A percentile compares a stretch with the other conserved stretches of the same genome.
Conservation (phyloP, 768 basidiomycete genomes). For the Antrodiella citrinella region DNA sequence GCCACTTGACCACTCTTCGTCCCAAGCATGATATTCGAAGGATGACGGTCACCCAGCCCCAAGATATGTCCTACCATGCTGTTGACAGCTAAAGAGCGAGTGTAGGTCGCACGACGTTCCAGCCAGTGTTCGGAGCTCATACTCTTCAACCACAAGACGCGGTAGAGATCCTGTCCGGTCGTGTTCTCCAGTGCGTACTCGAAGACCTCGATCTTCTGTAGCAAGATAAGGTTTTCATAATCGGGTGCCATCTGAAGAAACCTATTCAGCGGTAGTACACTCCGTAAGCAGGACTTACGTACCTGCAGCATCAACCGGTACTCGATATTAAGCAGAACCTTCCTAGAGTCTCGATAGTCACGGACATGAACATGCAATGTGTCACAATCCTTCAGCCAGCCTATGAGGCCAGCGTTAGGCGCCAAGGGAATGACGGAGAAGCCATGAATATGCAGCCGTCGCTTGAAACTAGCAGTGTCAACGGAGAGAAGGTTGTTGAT, state of each 20-base stretch:
- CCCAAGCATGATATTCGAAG: constrained; percentile 89
- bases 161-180: constrained; percentile 94
- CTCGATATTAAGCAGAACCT: constrained; percentile 95
- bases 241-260: constrained; percentile 99
- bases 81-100: constrained; percentile 89
- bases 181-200: constrained; percentile 98
- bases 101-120: constrained; percentile 92
- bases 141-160: constrained; percentile 95
- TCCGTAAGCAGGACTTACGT: too few relatives aligned
- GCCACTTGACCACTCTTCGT: constrained; percentile 90
- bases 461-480: constrained; percentile 92
- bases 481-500: constrained; percentile 91
- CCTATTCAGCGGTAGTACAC: too few relatives aligned
- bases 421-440: constrained; percentile 92
- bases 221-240: constrained; percentile 86
- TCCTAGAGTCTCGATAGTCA: constrained; percentile 92
- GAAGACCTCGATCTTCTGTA: constrained; percentile 99
- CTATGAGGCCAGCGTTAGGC: constrained; percentile 88
- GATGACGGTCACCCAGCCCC: constrained; percentile 95
- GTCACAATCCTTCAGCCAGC: constrained; percentile 94
- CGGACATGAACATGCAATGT: constrained; percentile 94
- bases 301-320: constrained; percentile 98
- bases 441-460: constrained; percentile 89
- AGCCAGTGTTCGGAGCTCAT: constrained; percentile 96
- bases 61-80: constrained; percentile 99